Base-by-base conservation (phyloP, 108 stramenopile genomes). In the Stephanodiscus minutulus region DNA sequence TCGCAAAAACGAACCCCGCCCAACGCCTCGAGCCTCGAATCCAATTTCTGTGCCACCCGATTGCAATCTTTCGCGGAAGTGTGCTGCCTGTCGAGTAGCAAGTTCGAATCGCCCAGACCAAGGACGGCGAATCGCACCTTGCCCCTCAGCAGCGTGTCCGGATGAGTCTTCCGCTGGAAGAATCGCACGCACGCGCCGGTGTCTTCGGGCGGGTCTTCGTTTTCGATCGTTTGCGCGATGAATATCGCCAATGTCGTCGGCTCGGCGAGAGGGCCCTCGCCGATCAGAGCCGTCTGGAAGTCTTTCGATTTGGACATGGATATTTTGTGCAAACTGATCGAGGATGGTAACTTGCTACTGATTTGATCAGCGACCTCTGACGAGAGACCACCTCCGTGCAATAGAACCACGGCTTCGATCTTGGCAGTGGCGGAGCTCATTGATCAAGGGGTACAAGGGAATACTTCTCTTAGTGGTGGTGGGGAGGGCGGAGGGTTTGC, bases 61-160 rank as follows among this genome's bases (percentile, higher is more conserved):
- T 85, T 85, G 50, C 85, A 85, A 66, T 85, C 85, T 35, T 82
- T 83, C 31, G 82, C 78, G 1, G 63, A 36, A 0, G 85, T 85
- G 3, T 77, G 78, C 57, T 82, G 85, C 37, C 85, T 59, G 67
- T 85, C 85, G 20, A 85, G 59, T 18, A 85, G 55, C 28, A 85
- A 46, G 31, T 85, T 85, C 12, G 69, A 64, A 65, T 85, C 82
- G 0, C 85, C 85, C 9, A 79, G 35, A 7, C 85, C 85, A 10
- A 85, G 35, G 0, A 85, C 73, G 1, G 73, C 61, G 50, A 63
- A 82, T 9, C 48, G 22, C 6, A 76, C 25, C 18, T 70, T 76
- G 15, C 18, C 56, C 12, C 20, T 43, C 29, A 85, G 39, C 0
- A 83, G 21, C 25, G 58, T 68, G 27, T 47, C 53, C 1, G 82